Evolutionary conservation across 2,329 filamentous ascomycete species (phyloP).

Genomic region (Fusarium sp.): DNA sequence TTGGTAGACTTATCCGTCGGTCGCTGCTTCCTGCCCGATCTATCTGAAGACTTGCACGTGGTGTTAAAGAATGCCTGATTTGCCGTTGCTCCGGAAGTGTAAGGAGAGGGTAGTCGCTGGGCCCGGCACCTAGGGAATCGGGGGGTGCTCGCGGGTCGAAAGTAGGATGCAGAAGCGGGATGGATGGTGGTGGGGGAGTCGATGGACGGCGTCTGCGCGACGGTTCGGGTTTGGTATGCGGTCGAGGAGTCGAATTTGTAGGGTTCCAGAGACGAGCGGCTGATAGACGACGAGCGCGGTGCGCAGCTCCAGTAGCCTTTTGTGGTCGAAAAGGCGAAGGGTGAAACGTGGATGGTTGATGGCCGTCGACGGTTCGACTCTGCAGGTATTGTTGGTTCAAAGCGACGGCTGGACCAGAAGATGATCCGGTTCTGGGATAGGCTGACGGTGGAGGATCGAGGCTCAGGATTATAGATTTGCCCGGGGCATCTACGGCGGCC

Average conservation of each 20-base stretch:
- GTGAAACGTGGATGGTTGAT: constrained; percentile 32
- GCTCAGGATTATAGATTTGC: constrained; percentile 46
- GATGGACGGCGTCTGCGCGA: constrained; percentile 60
- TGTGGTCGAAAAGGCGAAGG: constrained; percentile 58
- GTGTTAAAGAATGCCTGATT: constrained; percentile 55
- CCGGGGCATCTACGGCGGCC: constrained; percentile 47
- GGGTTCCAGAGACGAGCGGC: constrained; percentile 70
- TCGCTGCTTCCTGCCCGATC: constrained; percentile 59
- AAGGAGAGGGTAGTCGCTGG: constrained; percentile 63
- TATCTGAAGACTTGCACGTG: constrained; percentile 63
- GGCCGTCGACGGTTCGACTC: constrained; percentile 19
- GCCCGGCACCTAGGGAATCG: constrained; percentile 53
- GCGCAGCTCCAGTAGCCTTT: constrained; percentile 45
- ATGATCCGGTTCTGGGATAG: constrained; percentile 43
- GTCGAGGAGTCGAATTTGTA: constrained; percentile 67
- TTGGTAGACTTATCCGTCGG: constrained; percentile 64
- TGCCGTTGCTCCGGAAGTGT: constrained; percentile 63
- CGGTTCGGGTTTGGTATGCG: constrained; percentile 39
- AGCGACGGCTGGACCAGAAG: constrained; percentile 35
- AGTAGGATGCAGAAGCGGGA: constrained; percentile 61
- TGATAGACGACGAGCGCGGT: constrained; percentile 55
- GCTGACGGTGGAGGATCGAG: constrained; percentile 48
- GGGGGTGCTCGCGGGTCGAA: constrained; percentile 52
- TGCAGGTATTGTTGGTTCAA: constrained; percentile 29
- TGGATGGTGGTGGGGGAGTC: constrained; percentile 63